Evolutionary conservation across 306 rosid species (phyloP).

Genomic region (Alnus rubra): DNA sequence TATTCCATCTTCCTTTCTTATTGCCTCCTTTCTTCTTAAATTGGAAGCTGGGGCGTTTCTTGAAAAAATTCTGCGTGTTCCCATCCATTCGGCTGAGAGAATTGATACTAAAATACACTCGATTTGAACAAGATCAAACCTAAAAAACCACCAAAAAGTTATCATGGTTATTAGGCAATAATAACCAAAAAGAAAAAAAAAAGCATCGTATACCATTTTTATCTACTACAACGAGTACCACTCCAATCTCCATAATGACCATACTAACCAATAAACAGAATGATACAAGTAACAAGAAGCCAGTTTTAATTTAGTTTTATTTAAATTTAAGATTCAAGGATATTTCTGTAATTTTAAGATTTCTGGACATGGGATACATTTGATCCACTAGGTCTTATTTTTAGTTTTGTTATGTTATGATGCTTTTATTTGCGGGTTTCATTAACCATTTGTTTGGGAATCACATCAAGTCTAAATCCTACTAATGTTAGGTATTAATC

Average conservation of each 20-base stretch:
- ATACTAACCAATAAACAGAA: neutral
- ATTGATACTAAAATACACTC: neutral
- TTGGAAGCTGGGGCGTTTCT: slow-evolving; percentile 13
- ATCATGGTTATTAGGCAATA: neutral
- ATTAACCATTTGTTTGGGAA: neutral
- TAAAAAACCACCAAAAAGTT: neutral
- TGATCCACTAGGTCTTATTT: neutral
- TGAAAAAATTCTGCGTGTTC: slow-evolving; percentile 20
- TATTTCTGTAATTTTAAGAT: neutral
- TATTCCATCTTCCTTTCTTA: slow-evolving; percentile 27
- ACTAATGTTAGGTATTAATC: neutral
- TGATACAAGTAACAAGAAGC: neutral
- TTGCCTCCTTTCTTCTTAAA: slow-evolving; percentile 33
- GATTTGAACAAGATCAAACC: neutral
- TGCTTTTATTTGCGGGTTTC: neutral
- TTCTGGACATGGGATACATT: neutral
- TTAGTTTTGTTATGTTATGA: no score
- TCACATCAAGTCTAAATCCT: neutral
- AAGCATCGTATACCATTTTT: neutral
- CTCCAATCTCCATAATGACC: neutral
- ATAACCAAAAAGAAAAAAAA: neutral
- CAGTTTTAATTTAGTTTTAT: neutral
- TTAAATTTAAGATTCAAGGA: no score
- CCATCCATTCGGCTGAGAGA: slow-evolving; percentile 28
- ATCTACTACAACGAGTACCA: neutral